These are phyloP conservation scores for Bipolaris bicolor DNA, from an alignment of 2,329 filamentous ascomycete species.

Conservation along the genomic window DNA sequence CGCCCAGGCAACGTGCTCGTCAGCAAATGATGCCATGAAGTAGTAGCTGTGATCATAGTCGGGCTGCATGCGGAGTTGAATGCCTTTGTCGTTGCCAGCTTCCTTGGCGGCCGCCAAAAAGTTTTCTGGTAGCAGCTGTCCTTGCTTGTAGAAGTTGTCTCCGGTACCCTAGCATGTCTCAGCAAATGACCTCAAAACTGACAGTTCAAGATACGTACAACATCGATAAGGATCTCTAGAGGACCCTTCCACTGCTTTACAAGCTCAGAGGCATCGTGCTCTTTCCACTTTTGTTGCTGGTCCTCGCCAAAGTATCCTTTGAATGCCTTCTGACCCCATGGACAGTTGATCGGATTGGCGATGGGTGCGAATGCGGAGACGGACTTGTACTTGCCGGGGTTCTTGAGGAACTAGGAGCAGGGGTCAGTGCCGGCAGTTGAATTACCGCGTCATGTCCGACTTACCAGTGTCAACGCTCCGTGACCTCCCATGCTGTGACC, in stretches of 20 bases:
- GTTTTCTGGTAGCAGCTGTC: slow-evolving; percentile 93
- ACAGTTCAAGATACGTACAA: slow-evolving; percentile 62
- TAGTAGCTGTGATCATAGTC: slow-evolving; percentile 98
- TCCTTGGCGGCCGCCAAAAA: slow-evolving; percentile 80
- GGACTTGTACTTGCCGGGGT: slow-evolving; percentile 87
- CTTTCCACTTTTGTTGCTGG: slow-evolving; percentile 77
- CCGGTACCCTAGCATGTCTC: slow-evolving; percentile 71
- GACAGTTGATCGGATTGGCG: slow-evolving; percentile 80
- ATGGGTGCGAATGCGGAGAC: slow-evolving; percentile 93
- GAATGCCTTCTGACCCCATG: slow-evolving; percentile 97
- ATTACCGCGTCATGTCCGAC: slow-evolving; percentile 2
- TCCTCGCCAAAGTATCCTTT: slow-evolving; percentile 82
- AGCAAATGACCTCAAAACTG: not conserved
- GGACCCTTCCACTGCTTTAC: slow-evolving; percentile 75
- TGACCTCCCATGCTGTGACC: slow-evolving; percentile 98
- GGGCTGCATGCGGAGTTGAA: slow-evolving; percentile 82
- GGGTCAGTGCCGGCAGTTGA: slow-evolving; percentile 9
- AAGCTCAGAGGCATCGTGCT: slow-evolving; percentile 91
- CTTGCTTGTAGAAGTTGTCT: slow-evolving; percentile 96
- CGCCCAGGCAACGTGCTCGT: slow-evolving; percentile 89
- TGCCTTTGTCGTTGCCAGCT: slow-evolving; percentile 70
- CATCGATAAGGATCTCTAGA: slow-evolving; percentile 83
- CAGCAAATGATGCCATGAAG: slow-evolving; percentile 89
- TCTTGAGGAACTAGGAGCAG: slow-evolving; percentile 72
- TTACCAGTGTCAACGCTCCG: slow-evolving; percentile 81